Base-by-base conservation (phyloP, 2,329 filamentous ascomycete genomes). In the Corniculantispora saksenae region DNA sequence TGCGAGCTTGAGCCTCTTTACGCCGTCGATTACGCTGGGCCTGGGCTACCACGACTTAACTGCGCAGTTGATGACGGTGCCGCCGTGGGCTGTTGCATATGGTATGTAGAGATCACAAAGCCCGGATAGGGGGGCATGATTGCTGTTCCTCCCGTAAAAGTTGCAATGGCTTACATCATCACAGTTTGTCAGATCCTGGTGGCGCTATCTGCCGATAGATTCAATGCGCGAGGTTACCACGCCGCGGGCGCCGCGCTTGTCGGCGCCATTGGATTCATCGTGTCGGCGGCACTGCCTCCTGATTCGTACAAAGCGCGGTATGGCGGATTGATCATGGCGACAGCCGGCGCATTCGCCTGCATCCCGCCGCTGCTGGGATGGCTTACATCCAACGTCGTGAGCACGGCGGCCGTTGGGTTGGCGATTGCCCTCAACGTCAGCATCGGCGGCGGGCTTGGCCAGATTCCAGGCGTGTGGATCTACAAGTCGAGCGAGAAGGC, bases 401-500 rank as follows among this genome's bases (percentile, higher is more conserved):
- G 82, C 63, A 91, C 89, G 0, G 85, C 86, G 0, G 83, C 88
- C 0, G 85, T 86, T 0, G 89, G 89, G 0, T 80, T 92, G 13
- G 89, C 89, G 2, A 89, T 92, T 63, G 90, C 89, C 0, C 76
- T 92, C 67, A 91, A 92, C 67, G 85, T 92, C 19, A 87, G 86
- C 2, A 82, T 90, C 35, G 83, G 83, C 57, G 89, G 88, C 0
- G 89, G 88, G 0, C 82, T 89, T 0, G 89, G 90, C 0, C 89
- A 92, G 74, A 92, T 92, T 48, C 84, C 87, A 0, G 90, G 89
- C 0, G 88, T 91, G 1, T 92, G 89, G 89, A 91, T 91, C 67
- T 92, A 91, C 76, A 89, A 89, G 71, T 80, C 84, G 1, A 77
- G 84, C 13, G 88, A 92, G 74, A 83, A 82, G 21, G 74, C 77